Base-by-base conservation (phyloP, 768 basidiomycete genomes). In the Paxillus rubicundulus region DNA sequence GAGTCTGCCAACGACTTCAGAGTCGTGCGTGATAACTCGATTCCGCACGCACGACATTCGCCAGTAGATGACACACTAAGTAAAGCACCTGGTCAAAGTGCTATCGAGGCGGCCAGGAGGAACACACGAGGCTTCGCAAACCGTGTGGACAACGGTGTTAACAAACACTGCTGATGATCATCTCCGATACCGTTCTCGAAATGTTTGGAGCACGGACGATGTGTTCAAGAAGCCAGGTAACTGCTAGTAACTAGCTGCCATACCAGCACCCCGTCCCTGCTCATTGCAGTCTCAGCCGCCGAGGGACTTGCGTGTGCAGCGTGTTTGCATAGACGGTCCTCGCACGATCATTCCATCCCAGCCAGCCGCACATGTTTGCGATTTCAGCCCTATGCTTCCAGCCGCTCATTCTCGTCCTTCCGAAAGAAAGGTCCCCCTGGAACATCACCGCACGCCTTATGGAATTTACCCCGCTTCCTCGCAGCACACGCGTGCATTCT, bases 101-200 rank as follows among this genome's bases (percentile, higher is more conserved):
- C 44, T 20, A 49, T 55, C 54, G 5, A 20, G 16, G 24, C 36
- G 12, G 41, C 65, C 59, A 56, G 62, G 45, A 67, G 62, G 62
- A 42, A 39, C 36, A 54, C 63, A 67, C 56, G 63, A 61, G 63
- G 63, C 45, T 27, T 30, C 37, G 37, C 46, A 49, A 17, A 30
- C 30, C 30, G 10, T 30, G 10, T 30, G 30, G 30, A 30, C 3
- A 30, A 30, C 30, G 30, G 30, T 10, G 30, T 30, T 30, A 24
- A 24, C 24, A 24, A 4, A 30, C 30, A 9, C 10, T 30, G 30
- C 9, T 30, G 9, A 28, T 39, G 24, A 24, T 24, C 24, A 24
- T 53, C 61, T 61, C 47, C 30, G 21, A 30, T 30, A 2, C 30
- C 30, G 30, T 30, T 8, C 30, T 30, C 30, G 30, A 30, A 30